phyloP scores from a whole-genome alignment of 2,329 filamentous ascomycete species.

The Blastomyces emzantsi region DNA sequence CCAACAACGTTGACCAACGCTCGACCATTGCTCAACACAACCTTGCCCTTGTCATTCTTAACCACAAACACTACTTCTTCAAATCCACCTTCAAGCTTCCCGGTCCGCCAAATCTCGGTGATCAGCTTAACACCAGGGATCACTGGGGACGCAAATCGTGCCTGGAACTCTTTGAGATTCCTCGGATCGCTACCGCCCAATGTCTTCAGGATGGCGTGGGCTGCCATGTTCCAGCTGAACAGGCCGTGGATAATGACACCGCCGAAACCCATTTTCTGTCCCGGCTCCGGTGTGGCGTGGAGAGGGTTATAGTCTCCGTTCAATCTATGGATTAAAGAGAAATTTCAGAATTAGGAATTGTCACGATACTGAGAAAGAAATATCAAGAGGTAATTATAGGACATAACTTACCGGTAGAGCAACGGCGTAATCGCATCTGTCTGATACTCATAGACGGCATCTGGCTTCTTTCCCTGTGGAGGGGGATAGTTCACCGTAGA shows the following conservation, averaged over 20 bases:
- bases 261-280: slow-evolving; percentile 82
- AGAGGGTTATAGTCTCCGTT: slow-evolving; percentile 95
- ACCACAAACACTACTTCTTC: slow-evolving; percentile 80
- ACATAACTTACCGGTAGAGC: slow-evolving; percentile 52
- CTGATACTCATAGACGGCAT: slow-evolving; percentile 60
- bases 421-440: slow-evolving; percentile 63
- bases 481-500: slow-evolving; percentile 69
- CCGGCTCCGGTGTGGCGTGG: slow-evolving; percentile 77
- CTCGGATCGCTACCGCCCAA: slow-evolving; percentile 68
- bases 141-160: slow-evolving; percentile 76
- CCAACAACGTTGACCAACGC: slow-evolving; percentile 62
- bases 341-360: background rate
- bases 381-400: background rate
- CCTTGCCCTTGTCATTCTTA: slow-evolving; percentile 69
- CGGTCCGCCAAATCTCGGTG: slow-evolving; percentile 72
- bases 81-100: slow-evolving; percentile 52
- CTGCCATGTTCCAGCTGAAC: slow-evolving; percentile 74
- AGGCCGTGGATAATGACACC: slow-evolving; percentile 84
- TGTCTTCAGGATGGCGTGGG: slow-evolving; percentile 61
- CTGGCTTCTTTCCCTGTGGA: slow-evolving; percentile 61
- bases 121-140: slow-evolving; percentile 73
- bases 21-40: slow-evolving; percentile 77
- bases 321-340: slow-evolving; percentile 44
- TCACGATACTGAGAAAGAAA: background rate
- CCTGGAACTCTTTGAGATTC: slow-evolving; percentile 82